Conservation (phyloP, 768 basidiomycete genomes). For the Chalciporus pseudorubinellus region DNA sequence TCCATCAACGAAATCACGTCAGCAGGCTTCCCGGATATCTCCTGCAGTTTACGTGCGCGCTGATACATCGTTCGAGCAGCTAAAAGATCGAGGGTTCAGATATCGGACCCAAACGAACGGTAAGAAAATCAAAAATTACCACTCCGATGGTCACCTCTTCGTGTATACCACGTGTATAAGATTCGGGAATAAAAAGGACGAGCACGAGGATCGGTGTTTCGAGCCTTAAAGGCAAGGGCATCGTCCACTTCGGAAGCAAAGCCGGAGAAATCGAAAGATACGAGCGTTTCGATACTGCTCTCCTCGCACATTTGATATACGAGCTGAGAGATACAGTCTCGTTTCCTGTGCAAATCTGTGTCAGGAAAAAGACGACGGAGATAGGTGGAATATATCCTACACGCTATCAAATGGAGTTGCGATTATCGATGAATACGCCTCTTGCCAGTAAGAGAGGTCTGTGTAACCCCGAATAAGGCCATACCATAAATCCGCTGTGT, state of each 20-base stretch:
- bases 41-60: constrained; percentile 74
- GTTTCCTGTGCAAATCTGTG: constrained; percentile 52
- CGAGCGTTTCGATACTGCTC: constrained; percentile 72
- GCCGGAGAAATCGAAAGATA: constrained; percentile 81
- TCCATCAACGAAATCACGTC: constrained; percentile 49
- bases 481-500: constrained; percentile 74
- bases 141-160: constrained; percentile 84
- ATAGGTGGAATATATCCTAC: constrained; percentile 48
- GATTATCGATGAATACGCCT: constrained; percentile 81
- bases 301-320: constrained; percentile 93
- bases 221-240: constrained; percentile 86
- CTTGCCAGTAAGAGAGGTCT: constrained; percentile 74
- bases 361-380: constrained; percentile 5
- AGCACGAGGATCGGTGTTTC: constrained; percentile 86
- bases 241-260: constrained; percentile 85
- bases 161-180: constrained; percentile 91
- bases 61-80: constrained; percentile 94
- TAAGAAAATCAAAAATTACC: constrained; percentile 51
- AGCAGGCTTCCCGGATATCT: constrained; percentile 33
- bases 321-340: constrained; percentile 77
- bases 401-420: constrained; percentile 70
- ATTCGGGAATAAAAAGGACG: constrained; percentile 87
- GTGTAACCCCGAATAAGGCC: constrained; percentile 73
- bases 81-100: constrained; percentile 37
- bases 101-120: constrained; percentile 7